Evolutionary conservation across 2,329 filamentous ascomycete genomes (phyloP).

Genomic region (Fusarium xylarioides): DNA sequence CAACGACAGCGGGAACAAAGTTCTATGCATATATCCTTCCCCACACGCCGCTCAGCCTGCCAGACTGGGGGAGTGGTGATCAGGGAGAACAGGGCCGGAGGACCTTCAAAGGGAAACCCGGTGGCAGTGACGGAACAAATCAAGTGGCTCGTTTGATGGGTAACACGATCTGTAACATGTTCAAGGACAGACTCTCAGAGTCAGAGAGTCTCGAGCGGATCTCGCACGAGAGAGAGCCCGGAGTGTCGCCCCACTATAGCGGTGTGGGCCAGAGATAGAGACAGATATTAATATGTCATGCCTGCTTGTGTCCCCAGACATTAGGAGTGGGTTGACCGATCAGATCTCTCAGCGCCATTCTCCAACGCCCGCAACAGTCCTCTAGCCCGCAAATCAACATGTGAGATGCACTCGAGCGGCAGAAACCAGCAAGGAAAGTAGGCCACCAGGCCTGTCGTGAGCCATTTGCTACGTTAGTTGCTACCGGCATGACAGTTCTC

Average conservation of each 20-base stretch:
- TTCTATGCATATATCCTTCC: slow-evolving; percentile 11
- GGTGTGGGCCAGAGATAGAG: slow-evolving; percentile 43
- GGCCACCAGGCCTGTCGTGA: slow-evolving; percentile 13
- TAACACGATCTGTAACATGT: slow-evolving; percentile 18
- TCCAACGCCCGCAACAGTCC: slow-evolving; percentile 36
- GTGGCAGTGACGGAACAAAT: slow-evolving; percentile 9
- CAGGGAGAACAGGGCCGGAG: slow-evolving; percentile 16
- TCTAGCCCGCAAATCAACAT: slow-evolving; percentile 32
- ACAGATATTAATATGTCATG: slow-evolving; percentile 46
- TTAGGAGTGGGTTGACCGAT: slow-evolving; percentile 39
- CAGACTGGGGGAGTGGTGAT: not conserved
- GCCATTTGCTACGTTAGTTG: not conserved
- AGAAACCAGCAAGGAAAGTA: slow-evolving; percentile 25
- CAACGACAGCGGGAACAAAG: slow-evolving; percentile 13
- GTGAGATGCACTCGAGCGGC: slow-evolving; percentile 16
- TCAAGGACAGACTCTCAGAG: not conserved
- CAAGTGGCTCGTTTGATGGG: not conserved
- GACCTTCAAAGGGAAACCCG: slow-evolving; percentile 28
- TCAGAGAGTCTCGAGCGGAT: slow-evolving; percentile 10
- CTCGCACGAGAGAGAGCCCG: slow-evolving; percentile 19
- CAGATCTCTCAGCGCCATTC: slow-evolving; percentile 36
- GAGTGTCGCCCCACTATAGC: slow-evolving; percentile 35
- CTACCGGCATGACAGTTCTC: slow-evolving; percentile 12
- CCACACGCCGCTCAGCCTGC: slow-evolving; percentile 16
- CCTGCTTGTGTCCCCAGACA: slow-evolving; percentile 23